Percentiles rank a stretch among this genome's conserved stretches.
Evolutionary conservation across 2,329 filamentous ascomycete genomes (phyloP).

Genomic region (Talaromyces sp.): DNA sequence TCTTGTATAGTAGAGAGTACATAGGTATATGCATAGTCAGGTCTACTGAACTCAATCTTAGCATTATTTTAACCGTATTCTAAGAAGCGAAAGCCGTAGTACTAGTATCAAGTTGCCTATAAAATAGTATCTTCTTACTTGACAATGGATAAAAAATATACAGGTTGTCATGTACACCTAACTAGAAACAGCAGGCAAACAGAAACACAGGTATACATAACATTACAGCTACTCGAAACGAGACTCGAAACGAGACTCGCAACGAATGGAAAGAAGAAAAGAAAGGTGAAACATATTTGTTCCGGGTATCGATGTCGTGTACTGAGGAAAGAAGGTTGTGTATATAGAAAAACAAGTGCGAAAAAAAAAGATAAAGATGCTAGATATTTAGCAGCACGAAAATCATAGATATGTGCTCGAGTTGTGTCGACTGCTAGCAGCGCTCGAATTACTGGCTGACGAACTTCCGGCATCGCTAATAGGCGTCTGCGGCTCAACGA

Average conservation of each 20-base stretch:
- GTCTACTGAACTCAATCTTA: not conserved
- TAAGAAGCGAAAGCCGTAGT: not conserved
- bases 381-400: not conserved
- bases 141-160: not conserved
- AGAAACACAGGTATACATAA: not conserved
- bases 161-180: slow-evolving; percentile 1
- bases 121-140: not conserved
- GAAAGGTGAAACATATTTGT: slow-evolving; percentile 11
- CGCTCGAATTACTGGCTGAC: slow-evolving; percentile 26
- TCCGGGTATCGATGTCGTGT: slow-evolving; percentile 18
- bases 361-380: not conserved
- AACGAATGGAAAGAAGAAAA: not conserved
- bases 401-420: slow-evolving; percentile 15
- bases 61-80: not conserved
- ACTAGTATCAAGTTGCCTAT: not conserved
- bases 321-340: slow-evolving; percentile 10
- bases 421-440: slow-evolving; percentile 17
- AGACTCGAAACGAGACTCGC: not conserved
- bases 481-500: slow-evolving; percentile 44
- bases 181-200: not conserved
- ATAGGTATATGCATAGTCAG: slow-evolving; percentile 10
- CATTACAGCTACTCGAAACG: not conserved
- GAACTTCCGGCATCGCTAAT: slow-evolving; percentile 40
- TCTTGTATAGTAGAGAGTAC: slow-evolving; percentile 15
- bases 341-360: not conserved